These are phyloP conservation scores for Penicillium vulpinum DNA, from an alignment of 2,329 filamentous ascomycete genomes.

Conservation along the genomic window DNA sequence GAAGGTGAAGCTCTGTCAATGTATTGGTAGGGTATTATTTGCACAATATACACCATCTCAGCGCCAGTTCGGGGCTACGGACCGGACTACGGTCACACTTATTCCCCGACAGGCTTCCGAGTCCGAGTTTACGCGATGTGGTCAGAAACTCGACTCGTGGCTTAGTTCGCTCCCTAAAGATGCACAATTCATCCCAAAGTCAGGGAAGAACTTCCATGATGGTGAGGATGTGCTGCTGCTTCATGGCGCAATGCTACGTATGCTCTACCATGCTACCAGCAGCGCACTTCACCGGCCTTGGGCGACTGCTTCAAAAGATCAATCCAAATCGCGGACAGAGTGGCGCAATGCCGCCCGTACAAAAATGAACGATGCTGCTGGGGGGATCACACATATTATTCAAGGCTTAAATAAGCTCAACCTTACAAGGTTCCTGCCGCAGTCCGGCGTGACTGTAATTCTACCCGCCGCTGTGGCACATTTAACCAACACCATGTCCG, in stretches of 20 bases:
- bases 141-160: conserved; percentile 75
- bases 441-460: conserved; percentile 81
- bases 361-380: conserved; percentile 77
- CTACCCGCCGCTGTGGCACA: conserved; percentile 88
- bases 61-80: conserved; percentile 66
- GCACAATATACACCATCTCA: conserved; percentile 86
- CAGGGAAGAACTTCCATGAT: conserved; percentile 57
- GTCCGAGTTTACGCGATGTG: conserved; percentile 72
- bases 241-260: conserved; percentile 79
- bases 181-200: conserved; percentile 67
- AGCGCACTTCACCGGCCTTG: conserved; percentile 85
- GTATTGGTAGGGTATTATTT: conserved; percentile 79
- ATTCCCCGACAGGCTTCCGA: conserved; percentile 79
- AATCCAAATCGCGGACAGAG: conserved; percentile 47
- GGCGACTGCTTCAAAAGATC: conserved; percentile 61
- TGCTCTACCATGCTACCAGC: conserved; percentile 88
- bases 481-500: conserved; percentile 79
- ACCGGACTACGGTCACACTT: conserved; percentile 75
- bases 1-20: conserved; percentile 81
- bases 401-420: conserved; percentile 68
- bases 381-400: conserved; percentile 76
- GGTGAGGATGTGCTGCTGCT: conserved; percentile 55
- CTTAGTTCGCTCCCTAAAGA: conserved; percentile 65
- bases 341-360: conserved; percentile 71
- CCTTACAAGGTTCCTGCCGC: conserved; percentile 74